These are phyloP conservation scores for Yamadazyma insecticola DNA, from an alignment of 805 yeast species.

Conservation along the genomic window DNA sequence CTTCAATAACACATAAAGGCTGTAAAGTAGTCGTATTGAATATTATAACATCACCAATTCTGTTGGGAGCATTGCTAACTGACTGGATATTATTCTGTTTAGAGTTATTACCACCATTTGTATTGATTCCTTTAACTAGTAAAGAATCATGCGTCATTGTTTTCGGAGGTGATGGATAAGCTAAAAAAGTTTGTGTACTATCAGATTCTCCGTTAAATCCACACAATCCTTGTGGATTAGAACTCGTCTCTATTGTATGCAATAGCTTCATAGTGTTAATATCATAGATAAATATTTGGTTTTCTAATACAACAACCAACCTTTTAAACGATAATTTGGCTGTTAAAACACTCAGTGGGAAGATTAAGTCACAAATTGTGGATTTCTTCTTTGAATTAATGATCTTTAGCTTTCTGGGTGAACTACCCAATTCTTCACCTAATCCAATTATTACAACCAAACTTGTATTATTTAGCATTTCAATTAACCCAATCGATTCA, in stretches of 20 bases:
- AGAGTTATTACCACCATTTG: slow-evolving; percentile 37
- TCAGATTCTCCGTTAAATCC: slow-evolving; percentile 34
- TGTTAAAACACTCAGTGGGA: slow-evolving; percentile 37
- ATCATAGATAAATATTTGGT: slow-evolving; percentile 41
- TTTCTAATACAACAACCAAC: slow-evolving; percentile 36
- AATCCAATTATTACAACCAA: slow-evolving; percentile 78
- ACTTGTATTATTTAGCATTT: slow-evolving; percentile 88
- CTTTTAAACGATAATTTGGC: slow-evolving; percentile 32
- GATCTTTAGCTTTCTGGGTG: slow-evolving; percentile 79
- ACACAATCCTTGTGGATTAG: slow-evolving; percentile 49
- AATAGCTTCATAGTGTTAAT: slow-evolving; percentile 35
- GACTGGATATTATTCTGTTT: slow-evolving; percentile 35
- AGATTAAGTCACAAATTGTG: slow-evolving; percentile 40
- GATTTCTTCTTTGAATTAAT: slow-evolving; percentile 71
- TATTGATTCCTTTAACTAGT: slow-evolving; percentile 35
- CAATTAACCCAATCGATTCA: slow-evolving; percentile 67
- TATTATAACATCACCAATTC: slow-evolving; percentile 69
- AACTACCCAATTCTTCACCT: slow-evolving; percentile 64
- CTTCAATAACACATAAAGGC: slow-evolving; percentile 78
- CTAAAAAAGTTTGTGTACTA: slow-evolving; percentile 49
- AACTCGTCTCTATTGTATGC: slow-evolving; percentile 42
- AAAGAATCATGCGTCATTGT: slow-evolving; percentile 40
- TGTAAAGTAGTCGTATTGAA: slow-evolving; percentile 72
- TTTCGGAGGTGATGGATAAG: slow-evolving; percentile 76
- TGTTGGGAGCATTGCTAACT: slow-evolving; percentile 37